Base-by-base conservation (phyloP, 73 alveolate genomes). In the Paramecium pentaurelia region DNA sequence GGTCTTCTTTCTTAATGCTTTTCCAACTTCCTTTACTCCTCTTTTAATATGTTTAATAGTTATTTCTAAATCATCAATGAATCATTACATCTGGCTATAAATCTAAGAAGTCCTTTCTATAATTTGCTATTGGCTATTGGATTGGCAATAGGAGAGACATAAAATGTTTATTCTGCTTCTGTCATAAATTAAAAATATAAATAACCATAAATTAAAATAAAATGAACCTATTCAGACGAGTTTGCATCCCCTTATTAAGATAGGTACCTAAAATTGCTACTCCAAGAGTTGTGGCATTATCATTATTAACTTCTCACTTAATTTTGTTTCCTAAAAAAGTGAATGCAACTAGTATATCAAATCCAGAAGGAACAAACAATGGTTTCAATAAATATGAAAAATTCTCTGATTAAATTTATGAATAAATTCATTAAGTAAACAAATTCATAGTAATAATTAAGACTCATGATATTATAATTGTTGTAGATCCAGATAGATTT, bases 11-110 rank as follows among this genome's bases (percentile, higher is more conserved):
- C 96, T 88, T 51, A 94, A 86, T 64, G 97, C 98, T 85, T 97
- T 97, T 60, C 93, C 97, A 25, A 97, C 97, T 89, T 95, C 99
- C 94, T 97, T 97, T 54, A 97, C 98, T 37, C 99, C 99, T 84
- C 97, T 92, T 93, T 96, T 97, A 85, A 97, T 94, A 58, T 89
- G 84, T 80, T 95, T 95, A 40, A 86, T 88, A 42, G 73, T 71
- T 10, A 88, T 60, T 71, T 88, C 94, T 88, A 88, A 30, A 37
- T 71, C 16, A 36, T 14, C 36, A 22, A 71, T 27, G 34, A 27
- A 71, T 2, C 54, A 25, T 27, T 93, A 89, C 97, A 38, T 92
- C 94, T 97, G 88, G 94, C 93, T 92, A 94, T 95, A 86, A 97
- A 94, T 80, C 95, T 95, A 54, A 97, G 73, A n/a, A 97, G 92